Evolutionary conservation across 768 basidiomycete species (phyloP), one percentile per base, ranked within the genome.

Genomic region (Boletus eberwhitei): DNA sequence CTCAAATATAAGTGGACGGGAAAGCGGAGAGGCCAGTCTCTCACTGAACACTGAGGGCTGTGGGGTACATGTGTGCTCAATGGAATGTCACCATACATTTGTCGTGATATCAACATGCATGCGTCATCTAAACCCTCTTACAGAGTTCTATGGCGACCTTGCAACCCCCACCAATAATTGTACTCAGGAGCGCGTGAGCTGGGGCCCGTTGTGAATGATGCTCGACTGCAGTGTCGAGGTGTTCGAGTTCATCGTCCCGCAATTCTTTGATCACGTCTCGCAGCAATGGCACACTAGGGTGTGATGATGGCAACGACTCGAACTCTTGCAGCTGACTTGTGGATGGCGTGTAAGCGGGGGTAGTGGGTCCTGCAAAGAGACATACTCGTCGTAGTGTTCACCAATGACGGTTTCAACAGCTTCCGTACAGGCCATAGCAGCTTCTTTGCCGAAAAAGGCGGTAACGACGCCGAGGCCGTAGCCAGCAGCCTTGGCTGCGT

Each of bases 351-450:
- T 66, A 12, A 63, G 58, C 50, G 32, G 37, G 34, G 22, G 17
- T n/a, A 14, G 32, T 2, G 22, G 16, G 44, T 38, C 29, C 19
- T 14, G 48, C 9, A 36, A n/a, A 52, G 36, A 42, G 51, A 80
- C 91, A 67, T 68, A 96, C 95, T 97, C 93, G 69, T 98, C 92
- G 64, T 98, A 98, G 72, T 98, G 95, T 71, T 98, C 95, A 38
- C 95, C 95, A 49, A 98, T 98, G 52, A 93, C 93, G 0, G 95
- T 97, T 71, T 98, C 95, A 19, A 98, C 94, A 0, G 95, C 95
- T 70, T 98, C 95, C 0, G 95, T 98, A 64, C 95, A 98, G 7
- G 95, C 95, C 95, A 98, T 98, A 1, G 95, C 93, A 13, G 94
- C 93, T 61, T 97, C 88, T 65, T 85, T 88, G 36, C 95, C 90